Percentiles rank a stretch among this genome's conserved stretches.
Conservation (phyloP, 768 basidiomycete species). For the Serendipita sp. region DNA sequence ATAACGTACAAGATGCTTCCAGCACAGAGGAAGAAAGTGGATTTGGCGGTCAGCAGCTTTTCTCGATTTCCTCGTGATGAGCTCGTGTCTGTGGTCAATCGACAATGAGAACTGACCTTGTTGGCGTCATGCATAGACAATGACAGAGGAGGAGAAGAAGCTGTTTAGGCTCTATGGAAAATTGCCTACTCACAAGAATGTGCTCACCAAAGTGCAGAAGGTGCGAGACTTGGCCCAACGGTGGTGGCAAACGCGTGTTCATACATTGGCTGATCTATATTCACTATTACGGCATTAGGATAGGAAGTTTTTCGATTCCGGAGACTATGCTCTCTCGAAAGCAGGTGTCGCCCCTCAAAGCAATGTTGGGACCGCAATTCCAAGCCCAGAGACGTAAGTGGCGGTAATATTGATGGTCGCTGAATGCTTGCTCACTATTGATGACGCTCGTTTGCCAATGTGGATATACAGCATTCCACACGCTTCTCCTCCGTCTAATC, state of each 20-base stretch:
- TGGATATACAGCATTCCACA: slow-evolving; percentile 86
- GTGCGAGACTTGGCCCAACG: slow-evolving; percentile 23
- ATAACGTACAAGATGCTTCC: slow-evolving; percentile 42
- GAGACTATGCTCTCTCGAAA: slow-evolving; percentile 94
- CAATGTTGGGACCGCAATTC: slow-evolving; percentile 87
- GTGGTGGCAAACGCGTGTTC: slow-evolving; percentile 9
- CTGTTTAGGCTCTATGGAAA: slow-evolving; percentile 92
- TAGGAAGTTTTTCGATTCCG: slow-evolving; percentile 98
- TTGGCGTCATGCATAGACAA: slow-evolving; percentile 33
- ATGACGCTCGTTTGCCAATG: too few relatives aligned
- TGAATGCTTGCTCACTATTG: slow-evolving; percentile 1
- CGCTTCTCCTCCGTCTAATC: slow-evolving; percentile 42
- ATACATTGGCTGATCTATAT: not conserved
- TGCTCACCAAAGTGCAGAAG: slow-evolving; percentile 91
- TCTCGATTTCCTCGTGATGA: not conserved
- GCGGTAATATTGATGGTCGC: slow-evolving; percentile 7
- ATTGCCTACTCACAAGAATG: slow-evolving; percentile 83
- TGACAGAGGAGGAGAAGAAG: slow-evolving; percentile 83
- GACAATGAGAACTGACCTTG: not conserved
- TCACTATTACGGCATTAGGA: slow-evolving; percentile 38
- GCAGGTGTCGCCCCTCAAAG: slow-evolving; percentile 79
- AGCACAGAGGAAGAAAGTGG: slow-evolving; percentile 77
- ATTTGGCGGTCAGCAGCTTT: slow-evolving; percentile 60
- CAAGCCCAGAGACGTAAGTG: slow-evolving; percentile 90
- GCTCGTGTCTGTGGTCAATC: not conserved